Evolutionary conservation across 139 green algal genomes (phyloP).

Genomic region (Auxenochlorella pyrenoidosa): DNA sequence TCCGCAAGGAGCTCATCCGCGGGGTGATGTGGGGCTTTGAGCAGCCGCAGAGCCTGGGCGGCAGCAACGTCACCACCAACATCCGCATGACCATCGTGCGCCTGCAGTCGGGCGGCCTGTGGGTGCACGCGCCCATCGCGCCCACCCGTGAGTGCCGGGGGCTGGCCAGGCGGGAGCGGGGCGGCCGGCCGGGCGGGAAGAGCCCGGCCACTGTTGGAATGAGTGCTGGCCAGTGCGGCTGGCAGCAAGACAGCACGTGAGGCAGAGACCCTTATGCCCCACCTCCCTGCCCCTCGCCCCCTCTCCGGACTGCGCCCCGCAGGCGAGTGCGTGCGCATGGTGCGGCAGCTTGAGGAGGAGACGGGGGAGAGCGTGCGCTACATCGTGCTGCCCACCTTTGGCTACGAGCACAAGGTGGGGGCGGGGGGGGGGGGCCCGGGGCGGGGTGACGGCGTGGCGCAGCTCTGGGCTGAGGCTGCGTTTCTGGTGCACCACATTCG

Average conservation of each 20-base stretch:
- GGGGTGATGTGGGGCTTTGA: slow-evolving; percentile 90
- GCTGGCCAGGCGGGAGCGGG: too few relatives aligned
- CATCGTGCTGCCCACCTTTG: slow-evolving; percentile 90
- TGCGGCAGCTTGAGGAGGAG: slow-evolving; percentile 78
- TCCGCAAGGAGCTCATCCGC: slow-evolving; percentile 64
- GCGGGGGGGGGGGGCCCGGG: background rate
- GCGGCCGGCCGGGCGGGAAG: background rate
- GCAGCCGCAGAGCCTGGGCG: slow-evolving; percentile 79
- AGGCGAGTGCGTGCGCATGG: slow-evolving; percentile 66
- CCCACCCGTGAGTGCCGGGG: slow-evolving; percentile 71
- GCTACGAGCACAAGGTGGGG: slow-evolving; percentile 92
- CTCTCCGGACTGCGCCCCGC: background rate
- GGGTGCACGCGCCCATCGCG: slow-evolving; percentile 90
- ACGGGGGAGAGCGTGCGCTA: slow-evolving; percentile 80
- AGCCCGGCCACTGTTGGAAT: background rate
- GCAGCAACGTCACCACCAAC: slow-evolving; percentile 82
- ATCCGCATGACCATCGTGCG: slow-evolving; percentile 90
- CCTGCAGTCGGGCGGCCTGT: slow-evolving; percentile 80
- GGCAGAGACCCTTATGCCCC: background rate
- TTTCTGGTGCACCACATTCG: too few relatives aligned
- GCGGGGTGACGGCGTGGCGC: too few relatives aligned
- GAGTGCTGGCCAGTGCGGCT: background rate
- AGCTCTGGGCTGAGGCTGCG: too few relatives aligned
- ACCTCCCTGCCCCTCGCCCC: background rate
- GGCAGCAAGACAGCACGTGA: too few relatives aligned